Conservation (phyloP, 352 stramenopile genomes). For the Pythium pyrilobum region DNA sequence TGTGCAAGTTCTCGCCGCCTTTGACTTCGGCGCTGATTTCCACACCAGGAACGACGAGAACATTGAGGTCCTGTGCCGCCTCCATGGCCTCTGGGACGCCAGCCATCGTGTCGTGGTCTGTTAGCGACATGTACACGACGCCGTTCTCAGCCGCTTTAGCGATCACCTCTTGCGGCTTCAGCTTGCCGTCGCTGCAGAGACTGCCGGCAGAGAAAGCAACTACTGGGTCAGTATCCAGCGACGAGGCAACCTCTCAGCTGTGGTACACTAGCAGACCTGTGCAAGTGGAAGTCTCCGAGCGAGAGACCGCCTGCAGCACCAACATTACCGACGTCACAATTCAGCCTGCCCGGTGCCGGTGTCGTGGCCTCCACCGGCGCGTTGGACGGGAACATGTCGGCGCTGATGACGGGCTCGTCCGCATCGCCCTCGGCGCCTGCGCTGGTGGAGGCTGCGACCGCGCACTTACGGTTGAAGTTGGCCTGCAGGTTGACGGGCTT, state of each 20-base stretch:
- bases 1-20: conserved; percentile 79
- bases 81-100: conserved; percentile 71
- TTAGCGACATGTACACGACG: conserved; percentile 79
- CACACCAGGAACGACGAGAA: conserved; percentile 76
- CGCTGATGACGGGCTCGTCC: conserved; percentile 32
- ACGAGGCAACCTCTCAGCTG: neutral
- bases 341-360: neutral
- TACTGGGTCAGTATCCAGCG: neutral
- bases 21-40: conserved; percentile 86
- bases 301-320: conserved; percentile 47
- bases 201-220: conserved; percentile 23
- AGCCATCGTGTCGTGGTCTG: conserved; percentile 85
- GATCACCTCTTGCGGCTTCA: conserved; percentile 69
- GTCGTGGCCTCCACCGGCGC: neutral
- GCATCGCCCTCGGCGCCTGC: neutral
- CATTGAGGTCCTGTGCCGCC: conserved; percentile 46
- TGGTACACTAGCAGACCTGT: conserved; percentile 42
- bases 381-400: conserved; percentile 82
- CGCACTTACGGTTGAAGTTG: conserved; percentile 85
- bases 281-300: conserved; percentile 77
- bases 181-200: conserved; percentile 77
- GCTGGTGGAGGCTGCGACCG: neutral
- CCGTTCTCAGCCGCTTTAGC: conserved; percentile 70
- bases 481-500: conserved; percentile 80
- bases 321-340: conserved; percentile 29